These are phyloP conservation scores for Cadophora malorum DNA, from an alignment of 2,329 filamentous ascomycete genomes.

Conservation along the genomic window DNA sequence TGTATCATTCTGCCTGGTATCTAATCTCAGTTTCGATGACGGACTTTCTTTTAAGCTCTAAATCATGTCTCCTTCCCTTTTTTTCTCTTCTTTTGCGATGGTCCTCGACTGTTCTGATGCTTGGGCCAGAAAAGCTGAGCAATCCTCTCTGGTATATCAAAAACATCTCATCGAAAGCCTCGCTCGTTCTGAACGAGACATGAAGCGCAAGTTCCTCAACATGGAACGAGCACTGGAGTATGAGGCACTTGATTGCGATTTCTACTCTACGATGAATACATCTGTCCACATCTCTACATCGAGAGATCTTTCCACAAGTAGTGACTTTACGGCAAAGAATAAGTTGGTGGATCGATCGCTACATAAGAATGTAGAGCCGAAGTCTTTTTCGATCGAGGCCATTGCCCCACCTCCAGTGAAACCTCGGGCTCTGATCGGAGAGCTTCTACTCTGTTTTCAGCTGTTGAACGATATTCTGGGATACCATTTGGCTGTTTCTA, in stretches of 20 bases:
- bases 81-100: neutral
- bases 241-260: neutral
- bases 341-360: neutral
- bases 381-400: neutral
- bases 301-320: neutral
- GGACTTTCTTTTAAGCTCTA: too few relatives aligned
- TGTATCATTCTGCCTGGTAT: neutral
- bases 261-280: neutral
- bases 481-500: neutral
- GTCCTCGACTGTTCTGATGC: neutral
- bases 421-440: slow-evolving; percentile 12
- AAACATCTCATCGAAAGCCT: slow-evolving; percentile 27
- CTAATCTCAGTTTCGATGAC: too few relatives aligned
- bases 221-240: slow-evolving; percentile 19
- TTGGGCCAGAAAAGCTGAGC: neutral
- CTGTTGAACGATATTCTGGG: slow-evolving; percentile 23
- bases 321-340: neutral
- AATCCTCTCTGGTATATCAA: slow-evolving; percentile 26
- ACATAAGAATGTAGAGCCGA: neutral
- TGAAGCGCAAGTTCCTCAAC: slow-evolving; percentile 20
- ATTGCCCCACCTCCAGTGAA: neutral
- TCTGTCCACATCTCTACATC: neutral
- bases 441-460: slow-evolving; percentile 27
- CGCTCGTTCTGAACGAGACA: slow-evolving; percentile 26
- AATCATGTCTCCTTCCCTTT: neutral